Evolutionary conservation across 306 rosid genomes (phyloP).

Genomic region (Albizia julibrissin): DNA sequence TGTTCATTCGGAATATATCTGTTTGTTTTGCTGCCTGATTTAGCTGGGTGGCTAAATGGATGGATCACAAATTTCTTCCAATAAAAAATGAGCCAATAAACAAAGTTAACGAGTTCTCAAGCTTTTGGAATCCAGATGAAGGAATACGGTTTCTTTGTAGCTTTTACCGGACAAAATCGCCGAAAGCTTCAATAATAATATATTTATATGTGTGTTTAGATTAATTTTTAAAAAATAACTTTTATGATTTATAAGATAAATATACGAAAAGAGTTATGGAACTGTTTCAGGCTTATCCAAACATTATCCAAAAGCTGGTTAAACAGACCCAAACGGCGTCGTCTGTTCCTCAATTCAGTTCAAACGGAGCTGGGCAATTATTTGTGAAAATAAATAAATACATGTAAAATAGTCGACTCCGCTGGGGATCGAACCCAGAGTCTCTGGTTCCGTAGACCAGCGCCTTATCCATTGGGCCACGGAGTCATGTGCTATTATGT

Average conservation of each 20-base stretch:
- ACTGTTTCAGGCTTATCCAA: no score
- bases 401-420: slow-evolving; percentile 11
- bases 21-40: not conserved
- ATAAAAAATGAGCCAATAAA: not conserved
- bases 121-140: not conserved
- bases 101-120: not conserved
- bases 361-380: not conserved
- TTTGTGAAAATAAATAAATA: not conserved
- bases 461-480: slow-evolving; percentile 70
- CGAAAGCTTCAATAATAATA: not conserved
- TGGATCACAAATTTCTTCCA: not conserved
- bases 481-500: no score
- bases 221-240: no score
- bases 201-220: no score
- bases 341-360: not conserved
- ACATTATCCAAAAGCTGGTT: not conserved
- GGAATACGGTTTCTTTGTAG: not conserved
- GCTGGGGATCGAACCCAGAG: slow-evolving; percentile 81
- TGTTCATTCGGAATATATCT: not conserved
- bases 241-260: no score
- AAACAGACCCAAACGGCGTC: not conserved
- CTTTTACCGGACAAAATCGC: not conserved
- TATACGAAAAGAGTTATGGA: no score
- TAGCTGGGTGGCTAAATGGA: not conserved
- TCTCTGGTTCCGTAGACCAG: slow-evolving; percentile 80